These are phyloP conservation scores for Sanghuangporus weigelae DNA, from an alignment of 1,284 basidiomycete genomes.

Conservation along the genomic window DNA sequence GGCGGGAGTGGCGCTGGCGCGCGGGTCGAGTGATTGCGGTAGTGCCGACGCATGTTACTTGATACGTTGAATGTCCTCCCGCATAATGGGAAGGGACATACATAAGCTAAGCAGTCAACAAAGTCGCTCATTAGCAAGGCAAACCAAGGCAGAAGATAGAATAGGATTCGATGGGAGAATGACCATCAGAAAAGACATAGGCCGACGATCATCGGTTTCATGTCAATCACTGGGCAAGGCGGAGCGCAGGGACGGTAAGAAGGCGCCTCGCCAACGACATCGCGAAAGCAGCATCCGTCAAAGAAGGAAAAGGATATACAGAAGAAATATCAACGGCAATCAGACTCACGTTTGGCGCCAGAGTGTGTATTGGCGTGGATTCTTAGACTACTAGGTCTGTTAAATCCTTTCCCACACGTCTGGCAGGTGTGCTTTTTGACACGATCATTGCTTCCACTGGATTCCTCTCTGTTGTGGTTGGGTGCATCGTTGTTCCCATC, in stretches of 20 bases:
- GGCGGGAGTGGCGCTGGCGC: neutral
- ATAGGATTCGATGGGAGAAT: neutral
- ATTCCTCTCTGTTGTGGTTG: neutral
- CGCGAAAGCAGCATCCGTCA: neutral
- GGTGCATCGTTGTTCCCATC: neutral
- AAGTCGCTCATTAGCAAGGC: neutral
- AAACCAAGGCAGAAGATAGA: neutral
- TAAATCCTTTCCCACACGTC: slow-evolving; percentile 66
- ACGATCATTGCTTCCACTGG: neutral
- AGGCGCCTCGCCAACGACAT: neutral
- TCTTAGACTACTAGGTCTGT: slow-evolving; percentile 68
- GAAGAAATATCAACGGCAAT: neutral
- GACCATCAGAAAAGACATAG: neutral
- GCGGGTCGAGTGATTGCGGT: slow-evolving; percentile 29
- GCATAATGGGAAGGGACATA: slow-evolving; percentile 43
- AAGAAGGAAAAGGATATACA: neutral
- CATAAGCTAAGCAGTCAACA: slow-evolving; percentile 45
- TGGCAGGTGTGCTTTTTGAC: slow-evolving; percentile 53
- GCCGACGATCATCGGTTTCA: neutral
- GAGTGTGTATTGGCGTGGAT: slow-evolving; percentile 77
- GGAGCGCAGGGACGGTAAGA: neutral
- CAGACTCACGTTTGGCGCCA: slow-evolving; percentile 66
- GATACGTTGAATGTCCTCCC: slow-evolving; percentile 37
- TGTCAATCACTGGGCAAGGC: neutral
- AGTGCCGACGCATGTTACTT: slow-evolving; percentile 41